A percentile compares a stretch with the other conserved stretches of the same genome.
Evolutionary conservation across 192 early-diverging fungal species (phyloP).

Genomic region (Podila horticola): DNA sequence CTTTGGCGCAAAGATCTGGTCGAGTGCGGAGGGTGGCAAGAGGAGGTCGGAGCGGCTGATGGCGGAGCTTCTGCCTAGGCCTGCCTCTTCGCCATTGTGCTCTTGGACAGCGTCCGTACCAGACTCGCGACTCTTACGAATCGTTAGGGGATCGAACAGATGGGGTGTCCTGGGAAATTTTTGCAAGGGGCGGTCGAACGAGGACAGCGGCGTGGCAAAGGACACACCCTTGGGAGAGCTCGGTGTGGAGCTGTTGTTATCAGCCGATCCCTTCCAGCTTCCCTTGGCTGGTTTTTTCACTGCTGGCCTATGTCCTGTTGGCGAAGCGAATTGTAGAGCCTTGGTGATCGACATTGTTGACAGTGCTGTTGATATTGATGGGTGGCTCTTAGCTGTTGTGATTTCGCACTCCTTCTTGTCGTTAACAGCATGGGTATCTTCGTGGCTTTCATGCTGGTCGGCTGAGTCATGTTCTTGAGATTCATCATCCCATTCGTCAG

Average conservation of each 20-base stretch:
- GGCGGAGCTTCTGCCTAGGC: constrained; percentile 14
- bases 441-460: background rate
- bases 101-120: constrained; percentile 3
- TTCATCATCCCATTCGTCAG: constrained; percentile 6
- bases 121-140: constrained; percentile 21
- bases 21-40: constrained; percentile 31
- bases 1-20: constrained; percentile 36
- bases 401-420: background rate
- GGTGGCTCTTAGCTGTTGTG: background rate
- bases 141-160: constrained; percentile 41
- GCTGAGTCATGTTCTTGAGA: background rate
- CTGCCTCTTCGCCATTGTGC: no score
- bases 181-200: constrained; percentile 40
- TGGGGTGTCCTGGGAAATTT: constrained; percentile 50
- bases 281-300: constrained; percentile 45
- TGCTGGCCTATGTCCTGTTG: constrained; percentile 37
- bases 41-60: constrained; percentile 44
- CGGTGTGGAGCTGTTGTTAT: background rate
- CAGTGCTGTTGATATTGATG: background rate
- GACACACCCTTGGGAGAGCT: constrained; percentile 36
- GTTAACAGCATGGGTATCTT: background rate
- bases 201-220: constrained; percentile 29
- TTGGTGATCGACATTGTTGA: constrained; percentile 14
- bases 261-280: constrained; percentile 21
- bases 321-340: constrained; percentile 35